Conservation (phyloP, 2,329 filamentous ascomycete species). For the Fusarium sp. region DNA sequence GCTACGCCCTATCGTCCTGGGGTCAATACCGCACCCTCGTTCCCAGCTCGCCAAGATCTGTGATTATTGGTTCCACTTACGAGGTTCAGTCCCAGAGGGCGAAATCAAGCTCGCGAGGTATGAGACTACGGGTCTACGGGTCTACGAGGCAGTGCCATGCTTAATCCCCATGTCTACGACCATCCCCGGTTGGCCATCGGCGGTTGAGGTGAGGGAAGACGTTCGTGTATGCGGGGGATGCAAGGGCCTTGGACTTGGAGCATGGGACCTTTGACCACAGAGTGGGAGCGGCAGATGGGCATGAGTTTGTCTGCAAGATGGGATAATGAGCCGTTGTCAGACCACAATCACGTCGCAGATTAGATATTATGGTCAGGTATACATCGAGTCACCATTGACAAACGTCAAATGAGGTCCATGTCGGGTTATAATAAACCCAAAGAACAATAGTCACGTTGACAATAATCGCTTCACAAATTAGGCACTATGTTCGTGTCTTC, state of each 20-base stretch:
- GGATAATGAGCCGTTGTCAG: constrained; percentile 1
- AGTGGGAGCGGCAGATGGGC: constrained; percentile 14
- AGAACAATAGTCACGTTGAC: background rate
- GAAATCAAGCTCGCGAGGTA: constrained; percentile 18
- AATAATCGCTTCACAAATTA: constrained; percentile 3
- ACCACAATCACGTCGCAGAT: constrained; percentile 7
- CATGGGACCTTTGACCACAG: constrained; percentile 8
- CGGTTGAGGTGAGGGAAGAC: constrained; percentile 3
- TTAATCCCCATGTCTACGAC: background rate
- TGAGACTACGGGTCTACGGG: background rate
- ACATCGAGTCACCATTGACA: background rate
- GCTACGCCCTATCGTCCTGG: constrained; percentile 9
- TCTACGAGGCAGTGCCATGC: constrained; percentile 9
- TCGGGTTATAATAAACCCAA: background rate
- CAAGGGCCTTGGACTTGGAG: constrained; percentile 19
- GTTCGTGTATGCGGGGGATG: constrained; percentile 15
- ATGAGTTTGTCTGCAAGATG: background rate
- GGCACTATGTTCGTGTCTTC: constrained; percentile 15
- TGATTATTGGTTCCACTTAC: constrained; percentile 9
- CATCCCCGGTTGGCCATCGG: background rate
- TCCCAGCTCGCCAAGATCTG: constrained; percentile 2
- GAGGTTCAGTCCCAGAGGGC: constrained; percentile 13
- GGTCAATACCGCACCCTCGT: constrained; percentile 11
- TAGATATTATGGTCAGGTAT: constrained; percentile 9
- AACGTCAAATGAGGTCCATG: background rate